Conservation (phyloP, 2,329 filamentous ascomycete species). For the Trichoderma sp. region DNA sequence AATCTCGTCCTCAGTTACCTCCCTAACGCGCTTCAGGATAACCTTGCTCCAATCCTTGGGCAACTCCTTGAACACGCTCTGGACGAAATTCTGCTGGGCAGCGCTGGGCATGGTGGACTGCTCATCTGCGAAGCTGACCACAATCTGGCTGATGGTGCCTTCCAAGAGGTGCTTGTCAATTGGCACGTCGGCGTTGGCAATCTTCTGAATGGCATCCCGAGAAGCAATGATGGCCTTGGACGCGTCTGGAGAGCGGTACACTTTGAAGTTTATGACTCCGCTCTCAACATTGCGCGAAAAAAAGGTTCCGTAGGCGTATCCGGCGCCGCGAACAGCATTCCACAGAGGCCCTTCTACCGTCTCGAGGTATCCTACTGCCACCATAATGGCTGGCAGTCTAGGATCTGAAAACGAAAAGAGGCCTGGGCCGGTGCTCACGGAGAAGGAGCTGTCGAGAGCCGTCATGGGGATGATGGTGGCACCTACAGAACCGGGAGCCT, state of each 20-base stretch:
- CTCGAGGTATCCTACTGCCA: constrained; percentile 87
- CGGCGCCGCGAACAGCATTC: constrained; percentile 88
- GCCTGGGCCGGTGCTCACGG: constrained; percentile 70
- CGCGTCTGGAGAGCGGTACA: constrained; percentile 87
- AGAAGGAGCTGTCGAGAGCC: constrained; percentile 88
- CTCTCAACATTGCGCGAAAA: constrained; percentile 76
- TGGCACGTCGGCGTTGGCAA: constrained; percentile 65
- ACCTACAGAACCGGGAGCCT: constrained; percentile 67
- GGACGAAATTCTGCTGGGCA: constrained; percentile 78
- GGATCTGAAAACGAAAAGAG: constrained; percentile 73
- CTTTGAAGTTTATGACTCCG: constrained; percentile 76
- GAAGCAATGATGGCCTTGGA: constrained; percentile 81
- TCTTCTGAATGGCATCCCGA: constrained; percentile 68
- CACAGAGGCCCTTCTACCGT: constrained; percentile 92
- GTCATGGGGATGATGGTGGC: constrained; percentile 85
- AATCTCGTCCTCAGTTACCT: constrained; percentile 74
- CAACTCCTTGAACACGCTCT: constrained; percentile 73
- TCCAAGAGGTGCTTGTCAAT: constrained; percentile 83
- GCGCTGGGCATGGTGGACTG: constrained; percentile 81
- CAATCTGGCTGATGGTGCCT: constrained; percentile 85
- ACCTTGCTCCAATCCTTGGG: constrained; percentile 73
- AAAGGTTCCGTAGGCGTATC: constrained; percentile 83
- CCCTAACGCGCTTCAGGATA: constrained; percentile 72
- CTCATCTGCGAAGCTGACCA: constrained; percentile 81
- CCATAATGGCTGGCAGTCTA: constrained; percentile 75